phyloP scores from a whole-genome alignment of 306 rosid genomes.

The Herpetospermum pedunculosum region DNA sequence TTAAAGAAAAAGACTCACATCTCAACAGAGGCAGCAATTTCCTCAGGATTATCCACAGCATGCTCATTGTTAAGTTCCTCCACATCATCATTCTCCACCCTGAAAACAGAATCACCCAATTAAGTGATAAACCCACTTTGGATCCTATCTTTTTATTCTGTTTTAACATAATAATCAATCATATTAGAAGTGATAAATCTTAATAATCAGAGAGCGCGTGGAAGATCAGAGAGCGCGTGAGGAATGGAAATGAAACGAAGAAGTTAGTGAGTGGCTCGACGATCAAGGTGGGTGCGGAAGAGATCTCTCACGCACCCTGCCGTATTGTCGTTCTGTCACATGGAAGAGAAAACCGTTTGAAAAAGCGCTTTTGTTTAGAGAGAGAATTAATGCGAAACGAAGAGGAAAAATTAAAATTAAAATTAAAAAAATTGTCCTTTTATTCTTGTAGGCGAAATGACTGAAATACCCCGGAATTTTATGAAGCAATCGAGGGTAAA shows the following conservation, averaged over 20 bases:
- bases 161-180: neutral
- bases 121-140: neutral
- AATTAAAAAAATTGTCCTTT: neutral
- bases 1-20: constrained; percentile 39
- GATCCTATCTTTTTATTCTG: neutral
- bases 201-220: too few relatives aligned
- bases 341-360: constrained; percentile 37
- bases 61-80: constrained; percentile 16
- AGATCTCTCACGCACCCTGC: constrained; percentile 2
- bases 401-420: neutral
- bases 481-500: constrained; percentile 1
- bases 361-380: constrained; percentile 15
- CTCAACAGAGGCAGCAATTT: constrained; percentile 42
- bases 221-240: neutral
- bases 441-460: constrained; percentile 7
- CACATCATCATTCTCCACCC: constrained; percentile 24
- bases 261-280: neutral
- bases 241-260: neutral
- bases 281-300: constrained; percentile 10
- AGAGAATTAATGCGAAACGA: neutral
- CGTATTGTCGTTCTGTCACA: constrained; percentile 10
- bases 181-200: neutral
- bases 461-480: constrained; percentile 1
- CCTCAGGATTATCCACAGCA: constrained; percentile 46
- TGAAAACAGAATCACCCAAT: constrained; percentile 16